These are phyloP conservation scores for Boletus reticulatus DNA, from an alignment of 768 basidiomycete species.

Conservation along the genomic window DNA sequence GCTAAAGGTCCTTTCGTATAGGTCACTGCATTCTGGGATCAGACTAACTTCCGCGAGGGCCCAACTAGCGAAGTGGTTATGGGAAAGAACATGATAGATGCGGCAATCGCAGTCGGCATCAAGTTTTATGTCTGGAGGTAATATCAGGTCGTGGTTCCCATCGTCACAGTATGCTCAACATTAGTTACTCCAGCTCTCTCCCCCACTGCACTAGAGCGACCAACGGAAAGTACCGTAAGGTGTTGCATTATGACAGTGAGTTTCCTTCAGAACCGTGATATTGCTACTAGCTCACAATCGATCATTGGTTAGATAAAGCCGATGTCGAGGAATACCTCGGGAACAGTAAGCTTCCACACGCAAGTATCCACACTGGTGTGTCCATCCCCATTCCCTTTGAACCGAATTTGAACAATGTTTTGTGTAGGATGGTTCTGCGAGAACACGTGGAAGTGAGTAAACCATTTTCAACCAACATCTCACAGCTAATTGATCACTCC, in stretches of 20 bases:
- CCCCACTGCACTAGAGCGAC: conserved; percentile 11
- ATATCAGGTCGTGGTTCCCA: neutral
- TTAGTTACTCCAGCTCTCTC: conserved; percentile 14
- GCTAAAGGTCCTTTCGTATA: neutral
- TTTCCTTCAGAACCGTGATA: neutral
- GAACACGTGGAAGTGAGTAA: conserved; percentile 22
- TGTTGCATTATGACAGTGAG: conserved; percentile 29
- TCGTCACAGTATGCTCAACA: neutral
- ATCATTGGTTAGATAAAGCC: conserved; percentile 20
- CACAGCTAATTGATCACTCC: neutral
- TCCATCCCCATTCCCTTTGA: neutral
- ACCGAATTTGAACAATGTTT: neutral
- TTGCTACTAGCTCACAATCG: neutral
- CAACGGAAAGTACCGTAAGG: conserved; percentile 19
- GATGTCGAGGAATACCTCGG: conserved; percentile 24
- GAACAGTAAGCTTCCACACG: conserved; percentile 14
- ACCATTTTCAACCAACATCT: neutral
- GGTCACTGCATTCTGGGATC: conserved; percentile 30
- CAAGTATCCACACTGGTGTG: conserved; percentile 21
- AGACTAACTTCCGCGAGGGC: conserved; percentile 15
- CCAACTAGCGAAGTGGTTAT: conserved; percentile 19
- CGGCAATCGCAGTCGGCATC: conserved; percentile 18
- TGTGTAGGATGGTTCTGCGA: conserved; percentile 25
- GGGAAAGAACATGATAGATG: conserved; percentile 33
- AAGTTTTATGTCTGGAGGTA: conserved; percentile 34